Evolutionary conservation across 441 rosid genomes (phyloP).

Genomic region (Mallotus japonicus): DNA sequence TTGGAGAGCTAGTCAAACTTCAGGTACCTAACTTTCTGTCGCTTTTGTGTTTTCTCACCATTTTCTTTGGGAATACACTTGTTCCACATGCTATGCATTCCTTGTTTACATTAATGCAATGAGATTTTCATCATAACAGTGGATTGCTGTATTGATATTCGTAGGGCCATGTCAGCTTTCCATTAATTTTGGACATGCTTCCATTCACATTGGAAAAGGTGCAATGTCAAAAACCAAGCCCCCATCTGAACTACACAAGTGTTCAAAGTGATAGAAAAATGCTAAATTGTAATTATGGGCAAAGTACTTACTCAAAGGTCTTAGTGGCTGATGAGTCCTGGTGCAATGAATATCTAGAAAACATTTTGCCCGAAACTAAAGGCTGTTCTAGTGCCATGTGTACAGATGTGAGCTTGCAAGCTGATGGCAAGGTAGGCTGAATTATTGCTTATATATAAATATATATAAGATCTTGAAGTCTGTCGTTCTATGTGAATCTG

Average conservation of each 20-base stretch:
- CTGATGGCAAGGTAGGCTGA: slow-evolving; percentile 39
- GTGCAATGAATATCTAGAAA: slow-evolving; percentile 14
- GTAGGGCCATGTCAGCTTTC: slow-evolving; percentile 77
- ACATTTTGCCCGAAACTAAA: slow-evolving; percentile 16
- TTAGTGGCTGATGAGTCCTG: slow-evolving; percentile 30
- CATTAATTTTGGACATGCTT: slow-evolving; percentile 60
- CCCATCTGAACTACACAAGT: slow-evolving; percentile 25
- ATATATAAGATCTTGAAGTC: background rate
- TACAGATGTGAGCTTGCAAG: slow-evolving; percentile 22
- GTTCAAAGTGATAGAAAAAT: slow-evolving; percentile 25
- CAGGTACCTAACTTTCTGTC: slow-evolving; percentile 41
- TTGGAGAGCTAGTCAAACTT: slow-evolving; percentile 67
- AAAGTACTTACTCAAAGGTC: slow-evolving; percentile 20
- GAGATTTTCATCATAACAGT: slow-evolving; percentile 10
- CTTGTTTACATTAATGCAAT: slow-evolving; percentile 7
- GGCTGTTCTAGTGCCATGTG: slow-evolving; percentile 10
- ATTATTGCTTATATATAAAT: background rate
- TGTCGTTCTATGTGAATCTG: background rate
- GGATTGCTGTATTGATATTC: slow-evolving; percentile 23
- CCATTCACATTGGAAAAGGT: slow-evolving; percentile 42
- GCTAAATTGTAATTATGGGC: slow-evolving; percentile 27
- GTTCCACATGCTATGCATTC: slow-evolving; percentile 1
- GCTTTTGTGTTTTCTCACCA: background rate
- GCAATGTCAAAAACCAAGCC: slow-evolving; percentile 34
- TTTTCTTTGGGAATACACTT: slow-evolving; percentile 5